Evolutionary conservation across 345 rosid species (phyloP).

Genomic region (Garcia nutans): DNA sequence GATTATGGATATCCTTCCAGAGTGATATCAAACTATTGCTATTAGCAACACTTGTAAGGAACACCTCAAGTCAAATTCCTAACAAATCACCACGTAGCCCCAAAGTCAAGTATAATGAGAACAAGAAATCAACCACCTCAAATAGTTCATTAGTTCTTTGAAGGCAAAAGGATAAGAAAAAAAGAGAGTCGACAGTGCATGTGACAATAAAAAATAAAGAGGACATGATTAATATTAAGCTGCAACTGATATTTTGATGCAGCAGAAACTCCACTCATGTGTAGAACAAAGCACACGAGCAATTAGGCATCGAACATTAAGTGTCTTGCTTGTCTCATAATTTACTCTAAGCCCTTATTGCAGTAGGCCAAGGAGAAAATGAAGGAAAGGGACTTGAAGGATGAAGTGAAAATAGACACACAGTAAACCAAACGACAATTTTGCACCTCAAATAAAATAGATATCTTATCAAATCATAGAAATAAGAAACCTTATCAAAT

Average conservation of each 20-base stretch:
- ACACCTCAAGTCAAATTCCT: neutral
- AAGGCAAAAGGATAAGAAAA: neutral
- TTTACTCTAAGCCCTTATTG: neutral
- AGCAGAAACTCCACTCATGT: neutral
- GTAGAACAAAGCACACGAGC: neutral
- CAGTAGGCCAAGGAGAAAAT: neutral
- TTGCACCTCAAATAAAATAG: neutral
- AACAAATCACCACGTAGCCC: neutral
- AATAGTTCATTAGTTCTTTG: neutral
- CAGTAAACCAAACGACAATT: neutral
- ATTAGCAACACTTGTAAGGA: neutral
- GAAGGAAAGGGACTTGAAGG: neutral
- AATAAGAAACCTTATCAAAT: neutral
- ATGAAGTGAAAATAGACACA: no score
- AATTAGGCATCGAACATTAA: neutral
- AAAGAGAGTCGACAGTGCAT: neutral
- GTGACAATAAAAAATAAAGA: neutral
- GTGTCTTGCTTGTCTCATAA: neutral
- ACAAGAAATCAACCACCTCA: neutral
- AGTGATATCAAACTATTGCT: neutral
- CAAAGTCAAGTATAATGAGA: neutral
- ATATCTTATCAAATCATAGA: neutral
- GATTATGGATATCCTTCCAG: neutral
- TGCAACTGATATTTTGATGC: neutral
- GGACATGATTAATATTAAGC: neutral